Evolutionary conservation across 2,329 filamentous ascomycete species (phyloP), one percentile per base, ranked within the genome.

Genomic region (Colletotrichum falcatum): DNA sequence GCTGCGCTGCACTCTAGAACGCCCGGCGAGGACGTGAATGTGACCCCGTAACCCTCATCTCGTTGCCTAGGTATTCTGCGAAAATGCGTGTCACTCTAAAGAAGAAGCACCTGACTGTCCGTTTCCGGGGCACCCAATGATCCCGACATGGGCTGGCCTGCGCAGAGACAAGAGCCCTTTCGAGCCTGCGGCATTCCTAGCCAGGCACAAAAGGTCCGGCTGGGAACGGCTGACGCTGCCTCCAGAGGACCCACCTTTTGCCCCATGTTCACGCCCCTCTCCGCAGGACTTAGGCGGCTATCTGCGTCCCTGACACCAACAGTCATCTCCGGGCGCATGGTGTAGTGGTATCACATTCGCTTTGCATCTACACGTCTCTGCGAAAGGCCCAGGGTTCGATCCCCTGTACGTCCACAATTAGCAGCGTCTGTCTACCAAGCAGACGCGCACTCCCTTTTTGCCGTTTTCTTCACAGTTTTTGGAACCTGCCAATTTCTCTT

Each of bases 321-420:
- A 16, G 5, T 26, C 30, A 49, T 16, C 20, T 26, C 12, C n/a
- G 58, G 59, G 59, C 59, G 59, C 46, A 49, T 61, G 46, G 59
- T 48, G 44, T 48, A 61, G 59, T 61, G 59, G 59, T 61, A 61
- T 48, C 44, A 48, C 59, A 48, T 48, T 48, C 59, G 59, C 59
- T 61, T 61, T 61, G 59, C 59, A 61, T 61, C 44, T 49, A 8
- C 16, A 61, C 33, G n/a, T 46, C 42, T 61, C 16, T 61, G 59
- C 44, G 44, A 48, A 48, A 51, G 59, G 59, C 59, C 59, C 59
- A 61, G 59, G 59, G 59, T 61, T 61, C 59, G 46, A 61, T 61
- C 59, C 58, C 59, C 59, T 61, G 59, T 49, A 49, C 59, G 59
- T 61, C 59, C 59, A 61, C 16, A 2, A 20, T 12, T 0, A 14